Conservation (phyloP, 305 asterid genomes). For the Solanum hybrid region DNA sequence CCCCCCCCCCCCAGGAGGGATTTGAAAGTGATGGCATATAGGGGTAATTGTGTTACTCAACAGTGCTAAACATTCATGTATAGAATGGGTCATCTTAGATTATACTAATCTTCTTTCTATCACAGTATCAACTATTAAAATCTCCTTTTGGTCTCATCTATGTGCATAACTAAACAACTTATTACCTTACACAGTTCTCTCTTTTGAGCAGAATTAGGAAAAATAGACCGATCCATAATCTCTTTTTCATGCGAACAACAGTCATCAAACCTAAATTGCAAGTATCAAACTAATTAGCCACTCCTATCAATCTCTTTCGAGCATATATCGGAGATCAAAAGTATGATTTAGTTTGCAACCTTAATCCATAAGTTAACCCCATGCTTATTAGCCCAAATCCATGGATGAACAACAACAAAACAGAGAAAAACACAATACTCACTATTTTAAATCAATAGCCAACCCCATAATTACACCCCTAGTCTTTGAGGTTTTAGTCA, state of each 20-base stretch:
- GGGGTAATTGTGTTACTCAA: background rate
- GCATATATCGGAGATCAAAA: background rate
- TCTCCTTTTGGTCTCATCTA: background rate
- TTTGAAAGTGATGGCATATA: background rate
- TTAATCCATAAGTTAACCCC: background rate
- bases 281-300: background rate
- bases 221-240: too few relatives aligned
- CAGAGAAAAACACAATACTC: background rate
- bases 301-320: background rate
- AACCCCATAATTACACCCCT: background rate
- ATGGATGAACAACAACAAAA: background rate
- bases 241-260: background rate
- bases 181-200: background rate
- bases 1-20: too few relatives aligned
- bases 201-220: background rate
- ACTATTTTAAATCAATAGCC: background rate
- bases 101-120: background rate
- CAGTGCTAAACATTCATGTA: background rate
- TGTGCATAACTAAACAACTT: too few relatives aligned
- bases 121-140: background rate
- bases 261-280: background rate
- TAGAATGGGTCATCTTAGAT: background rate
- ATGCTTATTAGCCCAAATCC: background rate
- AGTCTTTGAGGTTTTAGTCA: background rate
- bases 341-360: background rate